Evolutionary conservation across 768 basidiomycete species (phyloP).

Genomic region (Pisolithus albus): DNA sequence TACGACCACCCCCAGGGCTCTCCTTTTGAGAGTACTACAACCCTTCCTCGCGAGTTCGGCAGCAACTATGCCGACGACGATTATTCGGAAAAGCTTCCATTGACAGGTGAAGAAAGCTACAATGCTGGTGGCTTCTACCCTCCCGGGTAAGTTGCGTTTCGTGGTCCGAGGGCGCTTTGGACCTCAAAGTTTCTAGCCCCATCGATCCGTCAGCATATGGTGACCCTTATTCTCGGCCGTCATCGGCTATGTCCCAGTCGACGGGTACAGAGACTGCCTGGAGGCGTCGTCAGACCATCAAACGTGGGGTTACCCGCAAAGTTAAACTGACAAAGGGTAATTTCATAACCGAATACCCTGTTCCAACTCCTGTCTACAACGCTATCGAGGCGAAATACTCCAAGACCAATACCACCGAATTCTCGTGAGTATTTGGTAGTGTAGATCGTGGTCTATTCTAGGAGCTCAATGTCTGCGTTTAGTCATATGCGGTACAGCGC

Average conservation of each 20-base stretch:
- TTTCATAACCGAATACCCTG: constrained; percentile 85
- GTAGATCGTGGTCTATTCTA: not conserved
- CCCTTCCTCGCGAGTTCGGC: constrained; percentile 46
- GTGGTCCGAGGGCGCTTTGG: not conserved
- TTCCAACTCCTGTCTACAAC: constrained; percentile 75
- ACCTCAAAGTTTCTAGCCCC: constrained; percentile 21
- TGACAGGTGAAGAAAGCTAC: constrained; percentile 53
- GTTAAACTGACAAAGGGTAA: constrained; percentile 92
- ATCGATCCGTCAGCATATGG: constrained; percentile 57
- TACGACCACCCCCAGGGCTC: constrained; percentile 22
- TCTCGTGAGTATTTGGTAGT: constrained; percentile 55
- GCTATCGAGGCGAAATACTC: constrained; percentile 79
- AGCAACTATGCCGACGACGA: constrained; percentile 57
- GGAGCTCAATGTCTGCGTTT: not conserved
- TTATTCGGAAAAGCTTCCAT: constrained; percentile 67
- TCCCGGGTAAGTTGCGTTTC: constrained; percentile 47
- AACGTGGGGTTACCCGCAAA: constrained; percentile 88
- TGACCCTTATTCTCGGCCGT: constrained; percentile 57
- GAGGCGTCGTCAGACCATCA: constrained; percentile 82
- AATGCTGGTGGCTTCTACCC: constrained; percentile 63
- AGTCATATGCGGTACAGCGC: constrained; percentile 93
- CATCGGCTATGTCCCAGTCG: constrained; percentile 46
- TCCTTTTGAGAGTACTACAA: constrained; percentile 17
- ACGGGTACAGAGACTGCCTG: constrained; percentile 54
- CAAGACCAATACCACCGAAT: constrained; percentile 74